These are phyloP conservation scores for Heterobasidion irregulare DNA, from an alignment of 1,284 basidiomycete species.

Conservation along the genomic window DNA sequence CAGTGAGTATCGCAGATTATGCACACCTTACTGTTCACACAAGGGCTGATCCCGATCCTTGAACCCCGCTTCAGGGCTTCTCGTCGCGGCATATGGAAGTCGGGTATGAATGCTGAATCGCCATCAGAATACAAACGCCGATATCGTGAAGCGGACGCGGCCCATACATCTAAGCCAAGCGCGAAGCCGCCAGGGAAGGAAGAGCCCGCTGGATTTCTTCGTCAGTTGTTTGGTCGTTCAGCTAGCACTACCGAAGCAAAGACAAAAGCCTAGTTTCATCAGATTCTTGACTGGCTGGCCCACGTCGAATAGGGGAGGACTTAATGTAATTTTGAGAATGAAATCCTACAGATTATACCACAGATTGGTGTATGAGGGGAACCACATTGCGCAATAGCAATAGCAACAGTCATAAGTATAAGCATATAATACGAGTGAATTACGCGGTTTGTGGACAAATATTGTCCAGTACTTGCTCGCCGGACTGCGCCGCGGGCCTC, in stretches of 20 bases:
- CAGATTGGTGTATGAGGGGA: neutral
- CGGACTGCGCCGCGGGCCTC: neutral
- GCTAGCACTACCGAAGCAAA: too few species aligned
- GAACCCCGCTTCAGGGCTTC: conserved; percentile 30
- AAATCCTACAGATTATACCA: neutral
- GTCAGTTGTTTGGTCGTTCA: too few species aligned
- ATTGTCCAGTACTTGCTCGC: neutral
- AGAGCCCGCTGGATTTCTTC: too few species aligned
- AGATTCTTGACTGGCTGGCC: too few species aligned
- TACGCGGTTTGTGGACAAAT: neutral
- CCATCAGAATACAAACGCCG: conserved; percentile 79
- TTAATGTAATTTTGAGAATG: too few species aligned
- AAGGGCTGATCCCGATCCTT: neutral
- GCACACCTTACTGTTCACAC: neutral
- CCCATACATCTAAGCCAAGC: neutral
- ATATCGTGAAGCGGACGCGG: neutral
- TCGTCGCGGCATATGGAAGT: conserved; percentile 66
- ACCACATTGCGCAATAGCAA: neutral
- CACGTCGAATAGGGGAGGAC: too few species aligned
- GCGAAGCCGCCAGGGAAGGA: too few species aligned
- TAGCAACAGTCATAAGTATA: neutral
- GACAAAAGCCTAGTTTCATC: too few species aligned
- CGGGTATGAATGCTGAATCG: conserved; percentile 49
- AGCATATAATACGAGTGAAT: neutral
- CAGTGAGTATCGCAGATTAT: conserved; percentile 37